Conservation (phyloP, 495 filamentous ascomycete species). For the Penicillium canescens region DNA sequence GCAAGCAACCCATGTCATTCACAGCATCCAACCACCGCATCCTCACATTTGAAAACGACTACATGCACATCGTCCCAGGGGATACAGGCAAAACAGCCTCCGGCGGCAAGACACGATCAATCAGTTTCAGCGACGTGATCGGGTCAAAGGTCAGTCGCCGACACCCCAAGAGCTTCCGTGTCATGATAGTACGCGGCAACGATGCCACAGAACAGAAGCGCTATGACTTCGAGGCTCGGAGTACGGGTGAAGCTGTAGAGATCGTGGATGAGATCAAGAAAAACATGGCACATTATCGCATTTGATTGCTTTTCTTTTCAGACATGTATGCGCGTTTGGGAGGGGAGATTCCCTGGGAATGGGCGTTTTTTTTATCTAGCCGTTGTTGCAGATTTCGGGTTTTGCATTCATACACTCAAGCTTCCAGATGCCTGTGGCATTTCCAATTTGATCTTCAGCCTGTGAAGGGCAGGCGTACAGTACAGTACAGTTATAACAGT, state of each 20-base stretch:
- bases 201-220: constrained; percentile 74
- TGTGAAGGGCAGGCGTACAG: too few species aligned
- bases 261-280: constrained; percentile 84
- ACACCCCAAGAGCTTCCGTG: constrained; percentile 90
- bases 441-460: too few species aligned
- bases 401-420: neutral
- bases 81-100: constrained; percentile 56
- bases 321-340: neutral
- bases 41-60: constrained; percentile 90
- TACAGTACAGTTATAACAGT: too few species aligned
- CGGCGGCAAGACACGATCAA: constrained; percentile 77
- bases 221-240: constrained; percentile 94
- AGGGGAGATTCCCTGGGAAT: neutral
- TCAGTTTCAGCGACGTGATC: constrained; percentile 89
- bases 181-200: constrained; percentile 76
- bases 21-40: constrained; percentile 80
- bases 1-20: constrained; percentile 94
- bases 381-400: neutral
- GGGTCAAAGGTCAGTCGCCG: constrained; percentile 89
- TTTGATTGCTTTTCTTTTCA: constrained; percentile 23
- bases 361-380: neutral
- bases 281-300: constrained; percentile 55
- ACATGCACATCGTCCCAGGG: constrained; percentile 89
- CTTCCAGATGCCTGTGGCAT: neutral
- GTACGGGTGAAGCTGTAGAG: constrained; percentile 75